Conservation (phyloP, 768 basidiomycete genomes). For the Suillus ampliporus region DNA sequence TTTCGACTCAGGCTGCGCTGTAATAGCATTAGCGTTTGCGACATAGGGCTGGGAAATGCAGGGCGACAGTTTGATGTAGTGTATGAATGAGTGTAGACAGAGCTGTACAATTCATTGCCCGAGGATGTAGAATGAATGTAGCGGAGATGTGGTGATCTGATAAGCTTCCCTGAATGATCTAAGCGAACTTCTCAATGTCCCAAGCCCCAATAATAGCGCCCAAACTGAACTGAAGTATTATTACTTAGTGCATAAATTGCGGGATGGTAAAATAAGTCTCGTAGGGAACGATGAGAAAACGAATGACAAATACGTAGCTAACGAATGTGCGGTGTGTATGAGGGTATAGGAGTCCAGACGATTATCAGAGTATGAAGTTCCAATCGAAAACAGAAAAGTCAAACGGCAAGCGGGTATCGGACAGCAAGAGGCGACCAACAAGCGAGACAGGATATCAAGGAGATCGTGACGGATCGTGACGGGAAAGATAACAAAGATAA, state of each 20-base stretch:
- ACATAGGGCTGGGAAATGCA: not conserved
- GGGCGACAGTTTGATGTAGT: not conserved
- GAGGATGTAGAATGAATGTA: not conserved
- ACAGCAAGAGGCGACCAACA: not conserved
- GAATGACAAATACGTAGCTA: not conserved
- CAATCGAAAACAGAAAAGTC: not conserved
- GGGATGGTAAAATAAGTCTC: constrained; percentile 1
- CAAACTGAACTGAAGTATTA: not conserved
- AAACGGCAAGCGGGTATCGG: not conserved
- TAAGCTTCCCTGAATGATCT: not conserved
- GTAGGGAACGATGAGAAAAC: not conserved
- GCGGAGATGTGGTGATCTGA: not conserved
- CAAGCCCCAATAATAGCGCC: not conserved
- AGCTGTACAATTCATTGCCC: not conserved
- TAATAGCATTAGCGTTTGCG: not conserved
- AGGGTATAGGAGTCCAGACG: not conserved
- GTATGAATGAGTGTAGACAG: not conserved
- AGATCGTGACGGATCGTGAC: constrained; percentile 2
- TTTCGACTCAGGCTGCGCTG: not conserved
- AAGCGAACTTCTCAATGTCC: not conserved
- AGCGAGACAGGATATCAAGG: not conserved
- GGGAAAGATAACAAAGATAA: not conserved
- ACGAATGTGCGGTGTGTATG: not conserved
- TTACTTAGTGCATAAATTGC: constrained; percentile 6
- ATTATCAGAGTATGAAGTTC: not conserved